Base-by-base conservation (phyloP, 352 stramenopile species). In the Pythium oligandrum region DNA sequence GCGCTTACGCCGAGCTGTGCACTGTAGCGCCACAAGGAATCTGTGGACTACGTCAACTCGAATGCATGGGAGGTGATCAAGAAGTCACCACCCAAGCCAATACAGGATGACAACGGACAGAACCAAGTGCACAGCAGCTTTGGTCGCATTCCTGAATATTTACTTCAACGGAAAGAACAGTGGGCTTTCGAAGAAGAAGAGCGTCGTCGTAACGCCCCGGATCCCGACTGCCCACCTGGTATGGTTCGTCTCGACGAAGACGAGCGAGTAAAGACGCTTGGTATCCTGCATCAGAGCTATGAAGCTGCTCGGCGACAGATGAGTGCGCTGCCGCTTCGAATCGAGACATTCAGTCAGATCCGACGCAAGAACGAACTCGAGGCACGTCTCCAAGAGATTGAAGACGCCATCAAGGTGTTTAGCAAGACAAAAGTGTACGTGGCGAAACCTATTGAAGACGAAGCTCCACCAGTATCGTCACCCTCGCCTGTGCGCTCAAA, bases 341-440 rank as follows among this genome's bases (percentile, higher is more conserved):
- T 96, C 35, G 83, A 96, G 52, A 96, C 86, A 1, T 66, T 82
- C 8, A 83, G 70, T 26, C 82, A 96, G 63, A 86, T 85, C 12
- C 78, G 81, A 32, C 71, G 78, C 42, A 93, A 95, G 59, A 79
- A 89, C 37, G 82, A 83, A 38, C 59, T 96, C 3, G 83, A 96
- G 42, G 58, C 65, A 12, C 90, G 93, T 48, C 60, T 96, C 11
- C 79, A 81, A 53, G 88, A 96, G 55, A 96, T 96, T 44, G 88
- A 96, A 35, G 82, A 92, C 48, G 88, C 89, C 26, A 94, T 96
- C 64, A 81, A 78, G 34, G 83, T 96, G 11, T 97, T 96, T 40
- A 79, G 79, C 51, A 78, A 83, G 8, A 40, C 68, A 0, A 96
- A 93, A 68, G 87, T 97, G 31, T 95, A 89, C 38, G 71, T 96